Evolutionary conservation across 176 grass and related monocot species (phyloP), one percentile per base, ranked within the genome.

Genomic region (Pontederia crassipes): DNA sequence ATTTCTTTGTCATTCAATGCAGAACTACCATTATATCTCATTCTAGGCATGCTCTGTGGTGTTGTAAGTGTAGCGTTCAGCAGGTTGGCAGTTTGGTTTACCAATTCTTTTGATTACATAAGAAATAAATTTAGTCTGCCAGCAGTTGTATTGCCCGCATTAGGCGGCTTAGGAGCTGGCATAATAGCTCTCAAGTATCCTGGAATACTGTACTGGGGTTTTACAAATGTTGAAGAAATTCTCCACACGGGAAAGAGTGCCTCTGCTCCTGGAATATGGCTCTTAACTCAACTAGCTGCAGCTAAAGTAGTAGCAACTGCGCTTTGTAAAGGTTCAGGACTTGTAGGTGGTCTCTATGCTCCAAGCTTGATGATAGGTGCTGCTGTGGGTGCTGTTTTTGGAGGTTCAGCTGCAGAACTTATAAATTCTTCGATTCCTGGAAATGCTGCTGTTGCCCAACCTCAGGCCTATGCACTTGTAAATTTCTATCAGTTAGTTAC

Each of bases 321-420:
- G 81, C 92, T 96, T 53, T 96, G 92, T 81, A 96, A 96, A 74
- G 87, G 92, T 72, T 96, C 92, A 72, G 92, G 92, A 57, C 86
- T 96, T 76, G 92, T 96, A 72, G 92, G 92, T 54, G 92, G 92
- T 35, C 81, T 96, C 70, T 96, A 96, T 90, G 92, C 92, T 58
- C 92, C 91, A 53, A 96, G 91, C 70, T 87, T 96, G 74, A 96
- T 96, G 91, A 96, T 96, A 60, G 91, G 91, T 52, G 91, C 91
- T 80, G 86, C 91, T 70, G 78, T 96, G 2, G 91, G 91, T 79
- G 91, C 91, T 67, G 86, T 96, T 80, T 96, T 96, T 80, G 91
- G 91, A 61, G 91, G 91, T 56, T 96, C 76, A 48, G 91, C 91
- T 58, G 91, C 91, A 52, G 58, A 96, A 72, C 51, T 96, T 59